These are phyloP conservation scores for Turnera subulata DNA, from an alignment of 345 rosid species.

Conservation along the genomic window DNA sequence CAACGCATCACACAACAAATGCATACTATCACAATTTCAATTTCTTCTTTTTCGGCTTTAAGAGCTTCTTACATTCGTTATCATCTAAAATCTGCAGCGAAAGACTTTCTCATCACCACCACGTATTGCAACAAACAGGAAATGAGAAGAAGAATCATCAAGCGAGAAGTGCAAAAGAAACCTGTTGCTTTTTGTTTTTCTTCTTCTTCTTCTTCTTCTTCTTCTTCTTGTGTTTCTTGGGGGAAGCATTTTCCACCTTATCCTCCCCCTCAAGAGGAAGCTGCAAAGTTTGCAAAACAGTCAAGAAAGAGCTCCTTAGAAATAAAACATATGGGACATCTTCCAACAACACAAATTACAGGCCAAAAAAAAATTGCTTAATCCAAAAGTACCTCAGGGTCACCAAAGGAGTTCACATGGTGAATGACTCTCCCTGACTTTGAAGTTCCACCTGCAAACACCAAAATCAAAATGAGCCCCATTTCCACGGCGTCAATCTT, in stretches of 20 bases:
- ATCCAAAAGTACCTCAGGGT: slow-evolving; percentile 35
- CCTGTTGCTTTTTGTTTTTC: neutral
- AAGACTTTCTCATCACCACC: neutral
- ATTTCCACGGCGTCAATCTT: no score
- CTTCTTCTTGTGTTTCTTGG: slow-evolving; percentile 11
- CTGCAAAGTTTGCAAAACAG: slow-evolving; percentile 5
- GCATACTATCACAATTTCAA: slow-evolving; percentile 6
- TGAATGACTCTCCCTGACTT: slow-evolving; percentile 50
- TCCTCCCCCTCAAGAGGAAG: slow-evolving; percentile 7
- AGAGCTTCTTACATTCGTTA: slow-evolving; percentile 6
- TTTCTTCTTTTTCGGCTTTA: slow-evolving; percentile 9
- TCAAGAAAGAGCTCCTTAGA: neutral
- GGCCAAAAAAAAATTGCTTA: no score
- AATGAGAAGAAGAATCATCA: neutral
- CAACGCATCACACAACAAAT: neutral
- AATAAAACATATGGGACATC: neutral
- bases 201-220: slow-evolving; percentile 8
- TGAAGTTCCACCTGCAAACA: slow-evolving; percentile 51
- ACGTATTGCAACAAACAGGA: neutral
- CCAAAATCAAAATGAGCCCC: neutral
- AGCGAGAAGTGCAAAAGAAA: neutral
- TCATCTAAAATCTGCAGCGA: slow-evolving; percentile 12
- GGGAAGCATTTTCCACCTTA: neutral
- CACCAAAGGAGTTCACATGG: slow-evolving; percentile 66
- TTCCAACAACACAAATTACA: neutral